Percentiles rank a stretch among this genome's conserved stretches.
These are phyloP conservation scores for Saitozyma sp. DNA, from an alignment of 768 basidiomycete species.

Conservation along the genomic window DNA sequence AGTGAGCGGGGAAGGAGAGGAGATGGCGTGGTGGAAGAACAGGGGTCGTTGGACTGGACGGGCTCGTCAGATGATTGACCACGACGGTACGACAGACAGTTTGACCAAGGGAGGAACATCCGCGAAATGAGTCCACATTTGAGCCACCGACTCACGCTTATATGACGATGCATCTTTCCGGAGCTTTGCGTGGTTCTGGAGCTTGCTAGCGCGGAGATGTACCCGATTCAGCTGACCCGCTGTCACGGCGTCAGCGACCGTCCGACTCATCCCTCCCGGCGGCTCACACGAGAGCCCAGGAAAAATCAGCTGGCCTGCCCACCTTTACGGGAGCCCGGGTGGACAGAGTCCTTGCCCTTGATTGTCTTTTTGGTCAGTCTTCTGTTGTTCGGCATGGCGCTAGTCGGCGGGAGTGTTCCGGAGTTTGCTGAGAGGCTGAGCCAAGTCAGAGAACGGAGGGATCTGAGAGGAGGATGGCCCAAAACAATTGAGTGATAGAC, in stretches of 20 bases:
- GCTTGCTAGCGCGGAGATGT: conserved; percentile 47
- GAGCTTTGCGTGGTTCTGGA: conserved; percentile 36
- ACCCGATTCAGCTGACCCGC: conserved; percentile 52
- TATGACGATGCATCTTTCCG: conserved; percentile 24
- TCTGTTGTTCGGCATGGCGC: conserved; percentile 45
- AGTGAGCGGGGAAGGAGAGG: conserved; percentile 41
- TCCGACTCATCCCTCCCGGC: too few species aligned
- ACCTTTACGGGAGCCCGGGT: conserved; percentile 52
- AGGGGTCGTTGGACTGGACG: conserved; percentile 46
- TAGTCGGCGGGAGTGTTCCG: neutral
- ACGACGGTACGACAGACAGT: neutral
- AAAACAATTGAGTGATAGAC: too few species aligned
- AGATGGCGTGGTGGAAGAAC: conserved; percentile 50
- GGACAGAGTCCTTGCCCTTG: conserved; percentile 52
- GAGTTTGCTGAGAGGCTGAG: too few species aligned
- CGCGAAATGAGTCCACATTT: neutral
- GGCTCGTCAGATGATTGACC: neutral
- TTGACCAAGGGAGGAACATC: neutral
- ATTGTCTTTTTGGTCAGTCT: conserved; percentile 50
- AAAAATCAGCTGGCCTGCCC: neutral
- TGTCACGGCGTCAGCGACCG: conserved; percentile 1
- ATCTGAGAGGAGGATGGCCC: too few species aligned
- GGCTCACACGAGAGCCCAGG: neutral
- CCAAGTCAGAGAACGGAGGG: too few species aligned
- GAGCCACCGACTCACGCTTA: conserved; percentile 24